Evolutionary conservation across 129 eudicot species (phyloP), one percentile per base, ranked within the genome.

Genomic region (Centella asiatica): DNA sequence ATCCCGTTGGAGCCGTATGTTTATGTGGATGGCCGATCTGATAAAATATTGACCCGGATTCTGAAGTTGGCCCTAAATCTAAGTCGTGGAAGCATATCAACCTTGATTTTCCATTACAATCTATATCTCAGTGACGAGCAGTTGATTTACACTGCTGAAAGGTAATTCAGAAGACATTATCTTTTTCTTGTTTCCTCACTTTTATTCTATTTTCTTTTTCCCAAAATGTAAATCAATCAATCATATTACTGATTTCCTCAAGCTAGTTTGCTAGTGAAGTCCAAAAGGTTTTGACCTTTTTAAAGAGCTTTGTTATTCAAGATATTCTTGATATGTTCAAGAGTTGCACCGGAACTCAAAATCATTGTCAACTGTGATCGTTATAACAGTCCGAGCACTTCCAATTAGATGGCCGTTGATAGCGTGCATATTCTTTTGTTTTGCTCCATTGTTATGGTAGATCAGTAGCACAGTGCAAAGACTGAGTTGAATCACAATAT

Each of bases 1-100:
- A 85, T 77, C 58, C 81, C 89, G 10, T 69, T 68, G 53, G 85
- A 79, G 64, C 95, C 95, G 13, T 85, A 79, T 51, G 95, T 85
- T 27, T 85, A 85, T 56, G 95, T 85, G 61, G 89, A 85, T 64
- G 77, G 66, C 15, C 79, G 62, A 23, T 85, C 95, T 6, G 88
- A 85, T 71, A 79, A 72, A 72, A 73, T 60, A 17, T 71, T 82
- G 61, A 85, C 89, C n/a, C 69, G 68, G 20, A 62, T 82, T 64
- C 33, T 85, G 32, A 85, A 77, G 89, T 65, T 82, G 57, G 54
- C 83, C 69, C 65, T 85, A 46, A 85, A 70, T 77, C 89, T 85
- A 46, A 82, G 95, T 68, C 66, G 68, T 24, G 77, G 81, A 68
- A 65, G 57, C 57, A 72, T 82, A 17, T 18, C 52, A 18, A 69